phyloP scores from a whole-genome alignment of 805 yeast species.

The Spathaspora arborariae region DNA sequence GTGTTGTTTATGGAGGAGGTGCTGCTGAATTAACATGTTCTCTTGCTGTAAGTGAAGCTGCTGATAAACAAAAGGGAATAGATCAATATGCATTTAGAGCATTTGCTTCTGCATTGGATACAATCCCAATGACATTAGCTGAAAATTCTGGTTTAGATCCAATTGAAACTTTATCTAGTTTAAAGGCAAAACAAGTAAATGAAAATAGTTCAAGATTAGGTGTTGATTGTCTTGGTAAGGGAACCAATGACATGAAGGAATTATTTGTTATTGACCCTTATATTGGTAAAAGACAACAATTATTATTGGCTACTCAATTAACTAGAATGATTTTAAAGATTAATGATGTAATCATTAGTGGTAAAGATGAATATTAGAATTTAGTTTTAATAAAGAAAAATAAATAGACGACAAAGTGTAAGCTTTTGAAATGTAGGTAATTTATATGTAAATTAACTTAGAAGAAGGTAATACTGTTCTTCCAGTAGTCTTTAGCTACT shows the following conservation, averaged over 20 bases:
- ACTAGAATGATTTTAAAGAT: conserved; percentile 97
- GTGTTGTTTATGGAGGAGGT: conserved; percentile 99
- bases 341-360: conserved; percentile 91
- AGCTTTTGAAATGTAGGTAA: no score
- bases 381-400: no score
- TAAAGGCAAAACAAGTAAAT: conserved; percentile 81
- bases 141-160: conserved; percentile 96
- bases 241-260: conserved; percentile 89
- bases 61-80: conserved; percentile 89
- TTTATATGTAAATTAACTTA: no score
- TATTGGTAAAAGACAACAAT: conserved; percentile 95
- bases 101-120: conserved; percentile 85
- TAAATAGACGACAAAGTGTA: no score
- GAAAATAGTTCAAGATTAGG: conserved; percentile 73
- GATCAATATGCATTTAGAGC: conserved; percentile 98
- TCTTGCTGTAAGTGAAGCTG: conserved; percentile 83
- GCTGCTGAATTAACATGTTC: conserved; percentile 96
- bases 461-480: no score
- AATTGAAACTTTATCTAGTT: conserved; percentile 78
- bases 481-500: no score
- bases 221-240: conserved; percentile 89
- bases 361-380: conserved; percentile 66
- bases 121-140: conserved; percentile 90
- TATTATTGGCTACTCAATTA: conserved; percentile 91
- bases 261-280: conserved; percentile 94